These are phyloP conservation scores for Metschnikowia continentalis DNA, from an alignment of 805 yeast species.

Conservation along the genomic window DNA sequence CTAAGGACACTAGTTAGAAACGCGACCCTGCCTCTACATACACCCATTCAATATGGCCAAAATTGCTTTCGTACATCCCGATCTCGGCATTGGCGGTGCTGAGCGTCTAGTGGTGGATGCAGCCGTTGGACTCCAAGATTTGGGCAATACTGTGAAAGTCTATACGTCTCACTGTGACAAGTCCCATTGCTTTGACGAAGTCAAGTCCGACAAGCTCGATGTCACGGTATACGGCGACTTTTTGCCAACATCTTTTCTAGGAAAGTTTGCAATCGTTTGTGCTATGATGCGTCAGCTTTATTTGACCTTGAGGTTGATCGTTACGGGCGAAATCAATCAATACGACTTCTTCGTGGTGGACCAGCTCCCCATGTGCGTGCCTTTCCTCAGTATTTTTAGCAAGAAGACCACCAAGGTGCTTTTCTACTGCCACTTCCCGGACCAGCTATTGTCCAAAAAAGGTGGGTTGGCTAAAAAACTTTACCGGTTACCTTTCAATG, in stretches of 20 bases:
- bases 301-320: slow-evolving; percentile 45
- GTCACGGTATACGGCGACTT: slow-evolving; percentile 80
- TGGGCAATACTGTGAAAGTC: slow-evolving; percentile 54
- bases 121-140: slow-evolving; percentile 76
- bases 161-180: slow-evolving; percentile 90
- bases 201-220: slow-evolving; percentile 50
- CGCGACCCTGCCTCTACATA: not conserved
- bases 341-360: slow-evolving; percentile 81
- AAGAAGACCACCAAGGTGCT: slow-evolving; percentile 47
- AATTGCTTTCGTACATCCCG: slow-evolving; percentile 91
- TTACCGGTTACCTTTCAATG: slow-evolving; percentile 81
- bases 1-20: not conserved
- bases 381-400: slow-evolving; percentile 53
- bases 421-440: slow-evolving; percentile 97
- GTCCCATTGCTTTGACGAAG: slow-evolving; percentile 88
- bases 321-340: slow-evolving; percentile 42
- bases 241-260: slow-evolving; percentile 65
- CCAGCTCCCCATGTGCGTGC: slow-evolving; percentile 81
- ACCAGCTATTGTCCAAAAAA: slow-evolving; percentile 66
- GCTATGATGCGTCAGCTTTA: slow-evolving; percentile 82
- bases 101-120: slow-evolving; percentile 96
- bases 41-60: slow-evolving; percentile 21
- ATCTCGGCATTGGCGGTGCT: slow-evolving; percentile 96
- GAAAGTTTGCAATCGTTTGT: slow-evolving; percentile 72
- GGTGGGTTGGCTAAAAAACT: slow-evolving; percentile 50